Evolutionary conservation across 371 early-diverging fungal species (phyloP).

Genomic region (Mucor racemosus): DNA sequence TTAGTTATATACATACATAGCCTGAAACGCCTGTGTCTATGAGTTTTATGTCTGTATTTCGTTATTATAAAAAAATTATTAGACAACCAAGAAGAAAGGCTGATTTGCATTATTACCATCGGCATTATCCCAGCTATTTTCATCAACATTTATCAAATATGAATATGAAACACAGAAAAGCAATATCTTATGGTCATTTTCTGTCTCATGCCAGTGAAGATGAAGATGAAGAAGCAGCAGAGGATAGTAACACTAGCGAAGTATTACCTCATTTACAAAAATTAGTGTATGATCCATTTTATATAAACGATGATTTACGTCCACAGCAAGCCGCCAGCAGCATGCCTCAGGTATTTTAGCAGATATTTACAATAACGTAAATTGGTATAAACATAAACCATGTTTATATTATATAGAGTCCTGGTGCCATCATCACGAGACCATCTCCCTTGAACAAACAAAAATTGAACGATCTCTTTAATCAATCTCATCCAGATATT

Average conservation of each 20-base stretch:
- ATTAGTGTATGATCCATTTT: not conserved
- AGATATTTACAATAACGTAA: not conserved
- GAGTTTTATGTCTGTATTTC: conserved; percentile 42
- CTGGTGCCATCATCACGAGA: not conserved
- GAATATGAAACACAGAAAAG: conserved; percentile 38
- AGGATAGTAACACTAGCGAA: not conserved
- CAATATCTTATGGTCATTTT: conserved; percentile 43
- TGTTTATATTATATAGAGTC: not conserved
- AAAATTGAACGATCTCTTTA: conserved; percentile 79
- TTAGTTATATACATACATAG: not conserved
- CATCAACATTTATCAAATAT: conserved; percentile 41
- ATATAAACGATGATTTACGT: conserved; percentile 9
- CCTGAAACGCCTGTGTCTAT: conserved; percentile 10
- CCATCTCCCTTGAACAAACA: conserved; percentile 8
- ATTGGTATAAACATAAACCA: not conserved
- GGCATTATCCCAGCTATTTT: conserved; percentile 41
- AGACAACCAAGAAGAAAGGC: conserved; percentile 33
- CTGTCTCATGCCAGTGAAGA: not conserved
- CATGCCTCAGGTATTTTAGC: not conserved
- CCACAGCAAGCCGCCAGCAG: not conserved
- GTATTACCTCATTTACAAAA: not conserved
- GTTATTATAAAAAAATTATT: conserved; percentile 50
- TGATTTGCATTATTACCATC: conserved; percentile 20
- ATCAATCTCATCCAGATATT: conserved; percentile 65
- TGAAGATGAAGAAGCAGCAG: not conserved